These are phyloP conservation scores for Hyphodiscus hymeniophilus DNA, from an alignment of 495 filamentous ascomycete genomes.

Conservation along the genomic window DNA sequence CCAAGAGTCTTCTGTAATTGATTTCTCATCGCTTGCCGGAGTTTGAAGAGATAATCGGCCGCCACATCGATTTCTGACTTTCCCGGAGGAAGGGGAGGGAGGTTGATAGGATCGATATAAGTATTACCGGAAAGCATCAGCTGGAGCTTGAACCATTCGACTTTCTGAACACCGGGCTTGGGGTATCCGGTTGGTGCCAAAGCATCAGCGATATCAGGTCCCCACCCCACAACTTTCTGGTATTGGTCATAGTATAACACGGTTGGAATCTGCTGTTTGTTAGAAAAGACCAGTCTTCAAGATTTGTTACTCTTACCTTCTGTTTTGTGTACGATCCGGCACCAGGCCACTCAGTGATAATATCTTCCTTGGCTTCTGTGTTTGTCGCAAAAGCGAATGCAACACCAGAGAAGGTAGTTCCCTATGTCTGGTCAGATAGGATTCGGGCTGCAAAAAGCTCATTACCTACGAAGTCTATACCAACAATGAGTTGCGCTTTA, in stretches of 20 bases:
- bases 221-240: constrained; percentile 71
- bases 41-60: constrained; percentile 69
- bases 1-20: constrained; percentile 69
- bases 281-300: too few species aligned
- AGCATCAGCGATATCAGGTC: constrained; percentile 67
- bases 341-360: constrained; percentile 71
- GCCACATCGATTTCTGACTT: constrained; percentile 73
- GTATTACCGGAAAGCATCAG: constrained; percentile 72
- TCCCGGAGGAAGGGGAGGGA: constrained; percentile 64
- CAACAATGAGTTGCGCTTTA: constrained; percentile 73
- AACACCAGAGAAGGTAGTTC: constrained; percentile 68
- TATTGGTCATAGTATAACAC: constrained; percentile 72
- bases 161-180: constrained; percentile 68
- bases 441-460: background rate
- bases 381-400: constrained; percentile 70
- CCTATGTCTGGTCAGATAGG: constrained; percentile 32
- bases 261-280: constrained; percentile 51
- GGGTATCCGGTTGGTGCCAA: constrained; percentile 67
- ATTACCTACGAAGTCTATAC: constrained; percentile 68
- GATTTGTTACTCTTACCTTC: constrained; percentile 42
- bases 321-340: constrained; percentile 70
- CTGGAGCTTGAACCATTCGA: constrained; percentile 75
- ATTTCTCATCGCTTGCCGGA: constrained; percentile 65
- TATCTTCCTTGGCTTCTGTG: constrained; percentile 70
- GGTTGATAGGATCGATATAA: constrained; percentile 72